Conservation (phyloP, 345 rosid genomes). For the Adansonia digitata region DNA sequence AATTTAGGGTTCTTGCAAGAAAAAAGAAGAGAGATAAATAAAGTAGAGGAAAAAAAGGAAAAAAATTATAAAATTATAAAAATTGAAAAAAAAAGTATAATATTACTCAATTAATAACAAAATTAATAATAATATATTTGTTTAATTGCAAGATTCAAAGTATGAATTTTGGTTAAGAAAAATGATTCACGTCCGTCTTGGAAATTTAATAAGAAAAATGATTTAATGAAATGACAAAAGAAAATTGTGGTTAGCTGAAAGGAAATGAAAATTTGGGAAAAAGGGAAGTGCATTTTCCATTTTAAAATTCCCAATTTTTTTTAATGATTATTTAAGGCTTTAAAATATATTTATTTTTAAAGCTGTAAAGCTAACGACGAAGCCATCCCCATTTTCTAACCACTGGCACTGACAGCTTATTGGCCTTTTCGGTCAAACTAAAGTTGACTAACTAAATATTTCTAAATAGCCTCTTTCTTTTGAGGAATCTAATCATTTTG, state of each 20-base stretch:
- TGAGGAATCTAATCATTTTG: too few species aligned
- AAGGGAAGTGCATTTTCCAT: conserved; percentile 29
- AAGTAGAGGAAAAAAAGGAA: conserved; percentile 27
- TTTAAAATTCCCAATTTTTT: neutral
- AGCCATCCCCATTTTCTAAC: conserved; percentile 50
- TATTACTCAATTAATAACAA: too few species aligned
- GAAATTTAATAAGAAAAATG: conserved; percentile 55
- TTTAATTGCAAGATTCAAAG: conserved; percentile 62
- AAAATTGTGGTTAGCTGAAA: conserved; percentile 20
- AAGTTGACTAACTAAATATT: conserved; percentile 31
- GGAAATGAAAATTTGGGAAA: conserved; percentile 19
- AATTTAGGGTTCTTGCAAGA: conserved; percentile 78
- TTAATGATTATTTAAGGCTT: too few species aligned
- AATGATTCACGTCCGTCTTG: conserved; percentile 90
- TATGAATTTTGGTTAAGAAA: conserved; percentile 88
- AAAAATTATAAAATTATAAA: conserved; percentile 15
- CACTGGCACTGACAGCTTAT: conserved; percentile 62
- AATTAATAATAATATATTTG: conserved; percentile 42
- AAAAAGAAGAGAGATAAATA: conserved; percentile 42
- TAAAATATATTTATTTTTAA: neutral
- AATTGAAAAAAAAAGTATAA: too few species aligned
- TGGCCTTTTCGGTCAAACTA: conserved; percentile 41
- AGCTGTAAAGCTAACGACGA: conserved; percentile 63
- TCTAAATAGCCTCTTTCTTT: too few species aligned
- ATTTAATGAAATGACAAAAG: conserved; percentile 35